Evolutionary conservation across 805 yeast species (phyloP), one percentile per base, ranked within the genome.

Genomic region (Trichomonascus vanleenenianus): DNA sequence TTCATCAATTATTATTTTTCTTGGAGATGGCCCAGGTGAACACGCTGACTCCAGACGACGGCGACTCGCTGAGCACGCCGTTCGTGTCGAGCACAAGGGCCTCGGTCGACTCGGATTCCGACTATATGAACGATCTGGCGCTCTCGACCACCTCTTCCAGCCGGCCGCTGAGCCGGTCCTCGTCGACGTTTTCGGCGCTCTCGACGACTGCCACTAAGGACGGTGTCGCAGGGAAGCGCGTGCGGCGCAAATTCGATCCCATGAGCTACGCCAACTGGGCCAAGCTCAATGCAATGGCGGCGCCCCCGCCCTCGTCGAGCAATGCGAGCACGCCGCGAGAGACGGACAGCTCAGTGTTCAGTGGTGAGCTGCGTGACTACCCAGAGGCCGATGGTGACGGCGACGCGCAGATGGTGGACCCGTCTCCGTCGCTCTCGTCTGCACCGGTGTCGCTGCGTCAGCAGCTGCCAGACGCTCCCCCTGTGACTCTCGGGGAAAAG

Each of bases 151-250:
- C 8, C 34, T 10, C 39, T 19, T 18, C 48, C 15, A 76, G 85
- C 1, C 67, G 85, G 38, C 82, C 83, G 0, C 56, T 76, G 16
- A 79, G 85, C 0, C 69, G 85, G 41, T 73, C 74, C 39, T 77
- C 83, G 19, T 73, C 75, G 15, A 77, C 84, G 0, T 45, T 60
- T 33, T 32, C 39, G 34, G 81, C 84, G 30, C 58, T 81, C n/a
- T 80, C 86, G 0, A 79, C 81, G 34, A 79, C 83, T 3, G 87
- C 87, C 18, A 79, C 85, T 14, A 81, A 82, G 53, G 87, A 82
- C 59, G 87, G 88, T 0, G 61, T 81, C 3, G 85, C 81, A 56
- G 88, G 88, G 3, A 73, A 75, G 49, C 63, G 74, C 40, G 66
- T 76, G 14, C 77, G 71, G 53, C 64, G 80, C 39, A 44, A 51